These are phyloP conservation scores for Zygosaccharomyces lentus DNA, from an alignment of 805 yeast species.

Conservation along the genomic window DNA sequence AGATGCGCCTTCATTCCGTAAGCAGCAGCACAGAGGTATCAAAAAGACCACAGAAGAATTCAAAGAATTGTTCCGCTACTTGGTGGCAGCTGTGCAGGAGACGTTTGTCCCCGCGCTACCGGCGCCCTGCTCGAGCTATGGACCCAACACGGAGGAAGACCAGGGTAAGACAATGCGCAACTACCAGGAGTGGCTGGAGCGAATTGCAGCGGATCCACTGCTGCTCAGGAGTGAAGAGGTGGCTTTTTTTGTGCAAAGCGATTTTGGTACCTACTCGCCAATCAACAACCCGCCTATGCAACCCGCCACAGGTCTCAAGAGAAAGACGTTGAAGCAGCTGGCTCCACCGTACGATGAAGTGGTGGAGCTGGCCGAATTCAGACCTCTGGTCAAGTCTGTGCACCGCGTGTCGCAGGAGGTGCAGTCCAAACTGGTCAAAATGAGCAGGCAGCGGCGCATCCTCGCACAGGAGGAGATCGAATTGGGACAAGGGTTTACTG, in stretches of 20 bases:
- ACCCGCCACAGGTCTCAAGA: slow-evolving; percentile 78
- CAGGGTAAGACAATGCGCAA: slow-evolving; percentile 48
- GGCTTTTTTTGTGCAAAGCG: slow-evolving; percentile 76
- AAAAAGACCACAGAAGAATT: slow-evolving; percentile 80
- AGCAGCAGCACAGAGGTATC: slow-evolving; percentile 61
- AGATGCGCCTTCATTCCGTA: slow-evolving; percentile 74
- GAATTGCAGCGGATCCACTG: slow-evolving; percentile 71
- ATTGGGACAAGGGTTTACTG: slow-evolving; percentile 38
- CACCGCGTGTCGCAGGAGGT: slow-evolving; percentile 54
- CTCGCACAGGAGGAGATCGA: slow-evolving; percentile 56
- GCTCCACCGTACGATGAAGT: slow-evolving; percentile 89
- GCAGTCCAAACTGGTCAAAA: slow-evolving; percentile 53
- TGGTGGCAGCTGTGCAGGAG: slow-evolving; percentile 79
- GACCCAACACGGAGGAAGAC: slow-evolving; percentile 82
- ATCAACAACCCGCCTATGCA: slow-evolving; percentile 48
- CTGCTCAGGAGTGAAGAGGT: slow-evolving; percentile 83
- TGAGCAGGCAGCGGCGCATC: slow-evolving; percentile 41
- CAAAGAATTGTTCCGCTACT: slow-evolving; percentile 66
- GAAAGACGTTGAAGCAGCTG: slow-evolving; percentile 88
- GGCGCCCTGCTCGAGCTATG: slow-evolving; percentile 65
- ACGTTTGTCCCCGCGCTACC: slow-evolving; percentile 93
- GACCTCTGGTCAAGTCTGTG: slow-evolving; percentile 80
- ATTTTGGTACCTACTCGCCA: slow-evolving; percentile 50
- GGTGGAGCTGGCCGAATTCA: slow-evolving; percentile 70
- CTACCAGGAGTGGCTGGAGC: slow-evolving; percentile 83